A percentile compares a stretch with the other conserved stretches of the same genome.
Conservation (phyloP, 805 yeast genomes). For the Myxozyma udenii region DNA sequence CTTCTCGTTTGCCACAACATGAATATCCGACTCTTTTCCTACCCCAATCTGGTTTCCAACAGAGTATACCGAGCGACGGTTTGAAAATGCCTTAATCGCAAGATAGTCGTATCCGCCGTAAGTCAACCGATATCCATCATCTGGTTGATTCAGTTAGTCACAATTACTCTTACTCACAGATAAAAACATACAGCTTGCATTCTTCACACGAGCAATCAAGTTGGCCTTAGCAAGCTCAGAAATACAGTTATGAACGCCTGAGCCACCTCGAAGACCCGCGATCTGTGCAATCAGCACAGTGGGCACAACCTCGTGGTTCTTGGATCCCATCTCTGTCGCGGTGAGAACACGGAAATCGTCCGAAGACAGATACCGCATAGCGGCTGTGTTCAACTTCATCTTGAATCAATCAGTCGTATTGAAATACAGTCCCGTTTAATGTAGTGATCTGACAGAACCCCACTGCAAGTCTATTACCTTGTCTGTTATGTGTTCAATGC, state of each 20-base stretch:
- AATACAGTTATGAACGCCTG: conserved; percentile 74
- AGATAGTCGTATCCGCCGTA: conserved; percentile 89
- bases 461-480: too few relatives aligned
- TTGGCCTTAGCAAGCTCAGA: conserved; percentile 84
- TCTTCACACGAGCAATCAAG: conserved; percentile 71
- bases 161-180: background rate
- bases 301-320: conserved; percentile 94
- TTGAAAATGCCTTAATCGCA: conserved; percentile 80
- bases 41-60: conserved; percentile 90
- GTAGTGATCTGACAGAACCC: too few relatives aligned
- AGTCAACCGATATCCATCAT: conserved; percentile 89
- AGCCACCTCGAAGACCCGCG: conserved; percentile 70
- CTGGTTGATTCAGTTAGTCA: conserved; percentile 4
- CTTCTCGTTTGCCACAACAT: conserved; percentile 65
- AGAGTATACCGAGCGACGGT: conserved; percentile 67
- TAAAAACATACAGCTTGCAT: conserved; percentile 59
- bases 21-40: conserved; percentile 96
- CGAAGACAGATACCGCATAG: conserved; percentile 86
- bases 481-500: too few relatives aligned
- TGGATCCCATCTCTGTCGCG: conserved; percentile 81
- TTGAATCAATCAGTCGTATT: background rate
- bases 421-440: too few relatives aligned
- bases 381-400: conserved; percentile 90
- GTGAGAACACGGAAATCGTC: conserved; percentile 88
- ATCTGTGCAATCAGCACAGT: conserved; percentile 75